Evolutionary conservation across 441 rosid genomes (phyloP).

Genomic region (Theobroma grandiflorum): DNA sequence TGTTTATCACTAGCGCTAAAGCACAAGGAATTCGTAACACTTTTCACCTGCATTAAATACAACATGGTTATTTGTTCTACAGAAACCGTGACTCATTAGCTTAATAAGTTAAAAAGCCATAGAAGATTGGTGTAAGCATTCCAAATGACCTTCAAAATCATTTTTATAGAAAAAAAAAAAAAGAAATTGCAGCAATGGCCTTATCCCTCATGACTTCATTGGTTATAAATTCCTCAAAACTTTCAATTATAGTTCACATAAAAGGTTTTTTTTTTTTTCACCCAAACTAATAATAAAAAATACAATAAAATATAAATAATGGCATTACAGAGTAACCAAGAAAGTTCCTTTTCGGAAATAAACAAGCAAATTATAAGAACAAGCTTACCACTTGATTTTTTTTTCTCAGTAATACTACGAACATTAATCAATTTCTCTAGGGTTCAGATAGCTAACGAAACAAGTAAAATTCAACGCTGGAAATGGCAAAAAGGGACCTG

Average conservation of each 20-base stretch:
- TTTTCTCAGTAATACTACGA: background rate
- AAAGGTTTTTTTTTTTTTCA: background rate
- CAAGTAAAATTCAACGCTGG: background rate
- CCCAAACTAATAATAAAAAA: background rate
- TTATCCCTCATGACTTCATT: too few relatives aligned
- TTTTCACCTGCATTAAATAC: background rate
- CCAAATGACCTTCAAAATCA: background rate
- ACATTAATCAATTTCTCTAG: conserved; percentile 10
- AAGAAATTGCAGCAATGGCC: too few relatives aligned
- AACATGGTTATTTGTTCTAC: background rate
- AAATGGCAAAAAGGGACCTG: conserved; percentile 41
- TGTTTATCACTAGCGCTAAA: background rate
- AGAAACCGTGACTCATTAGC: background rate
- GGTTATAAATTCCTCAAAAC: too few relatives aligned
- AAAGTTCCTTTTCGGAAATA: too few relatives aligned
- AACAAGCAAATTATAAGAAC: background rate
- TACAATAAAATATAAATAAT: background rate
- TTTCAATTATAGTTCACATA: too few relatives aligned
- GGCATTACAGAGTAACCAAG: too few relatives aligned
- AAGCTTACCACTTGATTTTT: background rate
- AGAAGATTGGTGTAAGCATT: background rate
- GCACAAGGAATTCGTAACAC: background rate
- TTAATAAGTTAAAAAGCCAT: background rate
- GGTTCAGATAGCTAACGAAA: conserved; percentile 18
- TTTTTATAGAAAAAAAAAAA: background rate